phyloP scores from a whole-genome alignment of 1,284 basidiomycete genomes.

The Trichosporon sp. region DNA sequence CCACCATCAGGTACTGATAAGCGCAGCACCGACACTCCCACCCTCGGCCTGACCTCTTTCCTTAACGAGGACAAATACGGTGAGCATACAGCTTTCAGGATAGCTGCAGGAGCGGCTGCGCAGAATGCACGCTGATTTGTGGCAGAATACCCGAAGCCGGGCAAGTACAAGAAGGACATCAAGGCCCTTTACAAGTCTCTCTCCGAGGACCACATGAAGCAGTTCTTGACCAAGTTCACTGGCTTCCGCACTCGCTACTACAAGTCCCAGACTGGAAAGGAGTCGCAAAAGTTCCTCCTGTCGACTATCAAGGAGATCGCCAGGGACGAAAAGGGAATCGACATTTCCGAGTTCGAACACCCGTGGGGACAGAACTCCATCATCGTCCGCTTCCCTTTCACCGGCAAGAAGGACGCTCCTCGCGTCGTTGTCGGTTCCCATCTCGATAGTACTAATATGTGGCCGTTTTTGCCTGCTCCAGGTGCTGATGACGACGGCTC shows the following conservation, averaged over 20 bases:
- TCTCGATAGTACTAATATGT: slow-evolving; percentile 86
- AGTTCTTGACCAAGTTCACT: slow-evolving; percentile 72
- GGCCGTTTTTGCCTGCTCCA: slow-evolving; percentile 85
- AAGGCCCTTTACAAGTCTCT: slow-evolving; percentile 47
- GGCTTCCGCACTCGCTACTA: slow-evolving; percentile 58
- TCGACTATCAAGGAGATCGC: slow-evolving; percentile 74
- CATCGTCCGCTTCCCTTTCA: slow-evolving; percentile 63
- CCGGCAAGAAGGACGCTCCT: slow-evolving; percentile 48
- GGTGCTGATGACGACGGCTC: slow-evolving; percentile 80
- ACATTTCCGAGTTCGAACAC: slow-evolving; percentile 78
- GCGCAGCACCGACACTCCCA: slow-evolving; percentile 72
- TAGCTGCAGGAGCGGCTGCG: background rate
- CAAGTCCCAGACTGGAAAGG: slow-evolving; percentile 67
- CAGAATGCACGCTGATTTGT: background rate
- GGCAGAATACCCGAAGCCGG: slow-evolving; percentile 50
- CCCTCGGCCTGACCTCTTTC: slow-evolving; percentile 54
- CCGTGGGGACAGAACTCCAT: slow-evolving; percentile 91
- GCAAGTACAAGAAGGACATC: slow-evolving; percentile 49
- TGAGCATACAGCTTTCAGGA: slow-evolving; percentile 31
- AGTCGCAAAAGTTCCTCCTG: slow-evolving; percentile 79
- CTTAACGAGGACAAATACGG: slow-evolving; percentile 50
- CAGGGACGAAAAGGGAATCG: slow-evolving; percentile 65
- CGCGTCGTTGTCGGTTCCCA: slow-evolving; percentile 75
- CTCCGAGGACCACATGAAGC: slow-evolving; percentile 57
- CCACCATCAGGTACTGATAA: slow-evolving; percentile 1